These are phyloP conservation scores for Rhynchosporium graminicola DNA, from an alignment of 2,329 filamentous ascomycete species.

Conservation along the genomic window DNA sequence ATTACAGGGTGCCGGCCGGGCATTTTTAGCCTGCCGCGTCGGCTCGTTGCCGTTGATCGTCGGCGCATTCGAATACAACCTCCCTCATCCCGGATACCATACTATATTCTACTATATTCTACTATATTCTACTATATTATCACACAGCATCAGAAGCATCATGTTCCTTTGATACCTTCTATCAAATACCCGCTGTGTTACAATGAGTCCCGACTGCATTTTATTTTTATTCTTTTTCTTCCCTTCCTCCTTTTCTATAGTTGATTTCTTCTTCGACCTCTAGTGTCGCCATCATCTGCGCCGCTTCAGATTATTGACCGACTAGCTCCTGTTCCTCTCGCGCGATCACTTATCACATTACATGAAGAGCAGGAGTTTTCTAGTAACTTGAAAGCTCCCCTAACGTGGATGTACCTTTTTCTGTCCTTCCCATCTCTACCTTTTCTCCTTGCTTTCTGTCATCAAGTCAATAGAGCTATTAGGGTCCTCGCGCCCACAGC, in stretches of 20 bases:
- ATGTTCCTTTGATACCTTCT: background rate
- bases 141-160: background rate
- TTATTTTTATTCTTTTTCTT: background rate
- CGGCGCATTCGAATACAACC: background rate
- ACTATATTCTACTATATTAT: too few relatives aligned
- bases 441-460: background rate
- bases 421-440: background rate
- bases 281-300: background rate
- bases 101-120: too few relatives aligned
- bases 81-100: background rate
- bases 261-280: background rate
- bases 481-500: background rate
- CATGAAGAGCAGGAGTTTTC: too few relatives aligned
- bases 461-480: background rate
- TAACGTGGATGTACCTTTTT: background rate
- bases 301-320: background rate
- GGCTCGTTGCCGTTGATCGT: background rate
- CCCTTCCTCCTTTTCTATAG: background rate
- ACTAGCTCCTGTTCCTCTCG: background rate
- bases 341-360: background rate
- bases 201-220: background rate
- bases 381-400: too few relatives aligned
- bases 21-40: conserved; percentile 10
- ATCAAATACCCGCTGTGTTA: background rate
- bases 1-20: background rate